Evolutionary conservation across 768 basidiomycete species (phyloP), one percentile per base, ranked within the genome.

Genomic region (Leccinum pellstonianum): DNA sequence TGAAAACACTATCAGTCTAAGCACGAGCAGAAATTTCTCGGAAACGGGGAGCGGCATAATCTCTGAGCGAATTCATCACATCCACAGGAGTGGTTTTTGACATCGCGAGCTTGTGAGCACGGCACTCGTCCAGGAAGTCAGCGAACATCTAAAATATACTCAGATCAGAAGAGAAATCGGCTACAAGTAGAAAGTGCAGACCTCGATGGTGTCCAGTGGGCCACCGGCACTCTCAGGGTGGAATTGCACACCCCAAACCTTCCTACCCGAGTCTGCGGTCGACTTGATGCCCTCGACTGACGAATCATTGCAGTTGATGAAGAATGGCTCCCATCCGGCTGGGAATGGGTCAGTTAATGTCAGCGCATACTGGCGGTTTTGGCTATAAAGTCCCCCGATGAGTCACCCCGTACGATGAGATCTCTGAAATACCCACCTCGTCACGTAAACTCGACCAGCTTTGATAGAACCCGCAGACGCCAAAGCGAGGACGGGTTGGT

Each of bases 281-380:
- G 94, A 95, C 77, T 95, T 98, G 82, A 99, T 97, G 35, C 97
- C 97, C 72, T 98, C 97, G 15, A 98, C 95, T 1, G 94, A 97
- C 15, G 96, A 98, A 77, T 98, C 96, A 70, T 98, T 98, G 77
- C 94, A 96, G n/a, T n/a, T n/a, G n/a, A n/a, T n/a, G n/a, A n/a
- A n/a, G n/a, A n/a, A 98, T 0, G 96, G 96, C 66, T 96, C 94
- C 95, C 94, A 99, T 17, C 95, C 97, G 58, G 82, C 79, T 27
- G 97, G 97, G 90, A 98, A 97, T 4, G 94, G 90, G 70, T 98
- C 95, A 62, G 90, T 87, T 56, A 98, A 77, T 71, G 86, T 89
- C 58, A 98, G 80, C n/a, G 97, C 97, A 74, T 98, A 99, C 67
- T 27, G 27, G 27, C 8, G 95, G 76, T 99, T 98, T 88, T 93